These are phyloP conservation scores for Actinidia arguta DNA, from an alignment of 179 eudicot genomes.

Conservation along the genomic window DNA sequence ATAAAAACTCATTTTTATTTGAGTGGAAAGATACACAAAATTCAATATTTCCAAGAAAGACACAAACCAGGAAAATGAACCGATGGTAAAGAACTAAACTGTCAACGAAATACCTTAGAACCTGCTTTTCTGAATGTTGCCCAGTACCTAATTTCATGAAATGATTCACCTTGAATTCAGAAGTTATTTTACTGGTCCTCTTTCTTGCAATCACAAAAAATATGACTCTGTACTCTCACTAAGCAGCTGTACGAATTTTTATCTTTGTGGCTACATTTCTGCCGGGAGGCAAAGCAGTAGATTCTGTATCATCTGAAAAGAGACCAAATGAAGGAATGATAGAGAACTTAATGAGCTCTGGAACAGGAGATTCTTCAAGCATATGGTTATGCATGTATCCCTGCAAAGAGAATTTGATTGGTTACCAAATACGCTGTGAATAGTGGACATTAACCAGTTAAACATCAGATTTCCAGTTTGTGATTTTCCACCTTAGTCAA, in stretches of 20 bases:
- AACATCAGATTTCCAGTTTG: no score
- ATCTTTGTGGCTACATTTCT: background rate
- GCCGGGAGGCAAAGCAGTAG: background rate
- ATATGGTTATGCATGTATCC: no score
- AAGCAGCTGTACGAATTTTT: background rate
- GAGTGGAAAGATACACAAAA: background rate
- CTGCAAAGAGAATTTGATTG: no score
- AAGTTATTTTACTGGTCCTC: background rate
- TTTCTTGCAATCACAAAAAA: background rate
- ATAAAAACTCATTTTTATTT: background rate
- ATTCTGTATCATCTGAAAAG: no score
- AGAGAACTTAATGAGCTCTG: no score
- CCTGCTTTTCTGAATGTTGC: background rate
- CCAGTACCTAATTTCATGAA: constrained; percentile 4
- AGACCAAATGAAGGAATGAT: no score
- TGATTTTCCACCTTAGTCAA: no score
- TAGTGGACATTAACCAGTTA: no score
- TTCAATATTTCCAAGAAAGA: background rate
- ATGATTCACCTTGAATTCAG: background rate
- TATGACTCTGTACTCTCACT: no score
- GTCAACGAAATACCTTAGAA: background rate
- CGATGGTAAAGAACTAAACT: background rate
- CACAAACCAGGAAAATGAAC: background rate
- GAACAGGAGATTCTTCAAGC: no score
- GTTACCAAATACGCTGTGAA: no score